Evolutionary conservation across 2,329 filamentous ascomycete species (phyloP).

Genomic region (Alternaria dauci): DNA sequence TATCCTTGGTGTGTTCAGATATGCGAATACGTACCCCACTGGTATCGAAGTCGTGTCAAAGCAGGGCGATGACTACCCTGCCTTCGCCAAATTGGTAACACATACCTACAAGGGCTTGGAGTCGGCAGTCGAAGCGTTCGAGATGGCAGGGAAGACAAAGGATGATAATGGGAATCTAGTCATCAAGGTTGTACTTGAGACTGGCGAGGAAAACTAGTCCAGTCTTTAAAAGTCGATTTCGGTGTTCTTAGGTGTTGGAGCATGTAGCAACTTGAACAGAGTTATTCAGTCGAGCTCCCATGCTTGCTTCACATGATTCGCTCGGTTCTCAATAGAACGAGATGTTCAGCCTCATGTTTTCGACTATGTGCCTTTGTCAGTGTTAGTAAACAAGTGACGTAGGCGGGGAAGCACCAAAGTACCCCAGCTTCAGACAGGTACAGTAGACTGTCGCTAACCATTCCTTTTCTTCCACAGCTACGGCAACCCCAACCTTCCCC

Average conservation of each 20-base stretch:
- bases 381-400: slow-evolving; percentile 10
- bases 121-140: slow-evolving; percentile 70
- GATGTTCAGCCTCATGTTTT: neutral
- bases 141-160: slow-evolving; percentile 72
- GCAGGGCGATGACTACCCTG: slow-evolving; percentile 62
- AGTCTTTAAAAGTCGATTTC: slow-evolving; percentile 17
- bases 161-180: slow-evolving; percentile 74
- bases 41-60: slow-evolving; percentile 69
- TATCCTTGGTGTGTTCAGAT: slow-evolving; percentile 79
- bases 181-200: slow-evolving; percentile 71
- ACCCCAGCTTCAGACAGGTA: neutral
- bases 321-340: neutral
- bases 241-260: neutral
- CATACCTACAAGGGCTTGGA: slow-evolving; percentile 73
- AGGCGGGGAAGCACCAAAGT: slow-evolving; percentile 9
- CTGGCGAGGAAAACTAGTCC: slow-evolving; percentile 40
- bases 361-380: neutral
- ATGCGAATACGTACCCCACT: slow-evolving; percentile 77
- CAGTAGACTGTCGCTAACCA: neutral
- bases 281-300: neutral
- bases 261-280: neutral
- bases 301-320: neutral
- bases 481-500: neutral
- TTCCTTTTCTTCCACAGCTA: neutral
- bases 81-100: slow-evolving; percentile 75